Evolutionary conservation across 176 grass and related monocot species (phyloP), one percentile per base, ranked within the genome.

Genomic region (Urochloa ruziziensis): DNA sequence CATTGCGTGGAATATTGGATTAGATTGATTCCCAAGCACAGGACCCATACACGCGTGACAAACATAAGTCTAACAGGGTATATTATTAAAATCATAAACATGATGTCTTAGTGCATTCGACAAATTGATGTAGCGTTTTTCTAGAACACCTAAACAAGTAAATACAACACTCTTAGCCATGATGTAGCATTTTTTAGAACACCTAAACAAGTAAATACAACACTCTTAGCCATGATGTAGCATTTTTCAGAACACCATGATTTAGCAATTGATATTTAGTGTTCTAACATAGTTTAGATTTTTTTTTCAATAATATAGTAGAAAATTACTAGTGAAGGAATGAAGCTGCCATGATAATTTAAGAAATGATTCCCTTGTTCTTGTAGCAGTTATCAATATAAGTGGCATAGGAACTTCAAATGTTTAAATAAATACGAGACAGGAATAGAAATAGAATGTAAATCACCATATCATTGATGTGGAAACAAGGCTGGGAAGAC

Each of bases 381-480:
- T 81, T 87, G 86, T 51, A 79, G 58, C 37, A 87, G 57, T 74
- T 36, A 78, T 32, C 32, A 86, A 85, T 83, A 89, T 27, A 96
- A 62, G 70, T 90, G 79, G 28, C 60, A 73, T 76, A 89, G 71
- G 52, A 51, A 82, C 54, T 84, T 95, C 62, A 84, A 62, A 68
- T 10, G 56, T 44, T 70, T 59, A 23, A 13, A 79, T 59, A 23
- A 13, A 36, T 32, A 21, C 10, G 44, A 49, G 27, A 48, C 19
- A 32, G 6, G 42, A 23, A 72, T 65, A 65, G 42, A 18, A 65
- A 35, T 24, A 24, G 16, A 72, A 49, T 13, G 27, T 65, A 64
- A 29, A 35, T 74, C 56, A 37, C 7, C 64, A 57, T 62, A 61
- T 51, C 6, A 51, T 80, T 25, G 7, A 32, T 84, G 33, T 85